A percentile compares a stretch with the other conserved stretches of the same genome.
These are phyloP conservation scores for Sporothrix variecibatus DNA, from an alignment of 2,329 filamentous ascomycete genomes.

Conservation along the genomic window DNA sequence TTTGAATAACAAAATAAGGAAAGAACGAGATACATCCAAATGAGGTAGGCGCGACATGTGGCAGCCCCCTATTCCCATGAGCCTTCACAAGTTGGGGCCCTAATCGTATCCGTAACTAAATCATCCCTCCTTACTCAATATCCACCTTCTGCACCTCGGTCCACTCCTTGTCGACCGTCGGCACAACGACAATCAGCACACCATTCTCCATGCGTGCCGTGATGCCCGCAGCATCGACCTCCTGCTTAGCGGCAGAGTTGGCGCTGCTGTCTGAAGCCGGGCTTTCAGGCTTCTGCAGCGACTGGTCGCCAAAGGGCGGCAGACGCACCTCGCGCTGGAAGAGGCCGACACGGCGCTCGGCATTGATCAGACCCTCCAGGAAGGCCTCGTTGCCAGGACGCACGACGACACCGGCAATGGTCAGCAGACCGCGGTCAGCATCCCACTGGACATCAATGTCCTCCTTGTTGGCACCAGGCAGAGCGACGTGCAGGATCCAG, in stretches of 20 bases:
- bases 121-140: constrained; percentile 47
- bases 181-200: constrained; percentile 73
- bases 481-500: constrained; percentile 69
- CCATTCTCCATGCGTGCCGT: constrained; percentile 78
- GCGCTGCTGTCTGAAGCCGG: background rate
- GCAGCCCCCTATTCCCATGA: background rate
- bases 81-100: constrained; percentile 11
- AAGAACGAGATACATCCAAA: constrained; percentile 7
- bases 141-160: constrained; percentile 64
- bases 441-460: constrained; percentile 73
- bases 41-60: background rate
- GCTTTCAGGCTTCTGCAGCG: background rate
- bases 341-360: constrained; percentile 70
- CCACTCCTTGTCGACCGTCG: constrained; percentile 63
- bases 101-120: background rate
- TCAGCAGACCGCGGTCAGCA: constrained; percentile 64
- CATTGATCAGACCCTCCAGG: constrained; percentile 61
- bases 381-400: constrained; percentile 71
- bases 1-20: background rate
- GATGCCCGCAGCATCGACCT: constrained; percentile 68
- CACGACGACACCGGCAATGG: constrained; percentile 71
- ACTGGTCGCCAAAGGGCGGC: constrained; percentile 41
- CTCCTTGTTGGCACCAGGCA: constrained; percentile 78
- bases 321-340: constrained; percentile 73
- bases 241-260: constrained; percentile 38